Evolutionary conservation across 2,329 filamentous ascomycete species (phyloP).

Genomic region (Venturia pyrina): DNA sequence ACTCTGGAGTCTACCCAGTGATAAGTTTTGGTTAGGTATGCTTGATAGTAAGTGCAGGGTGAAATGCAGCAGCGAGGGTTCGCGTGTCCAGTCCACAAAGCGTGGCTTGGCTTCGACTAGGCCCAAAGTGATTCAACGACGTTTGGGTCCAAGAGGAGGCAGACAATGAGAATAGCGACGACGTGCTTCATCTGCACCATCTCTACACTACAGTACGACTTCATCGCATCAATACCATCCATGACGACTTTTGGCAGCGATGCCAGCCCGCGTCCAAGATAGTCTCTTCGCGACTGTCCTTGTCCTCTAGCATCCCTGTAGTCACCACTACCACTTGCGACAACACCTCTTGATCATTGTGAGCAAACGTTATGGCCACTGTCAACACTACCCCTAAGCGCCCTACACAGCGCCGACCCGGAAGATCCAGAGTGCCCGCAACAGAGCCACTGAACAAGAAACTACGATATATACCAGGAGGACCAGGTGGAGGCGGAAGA

Average conservation of each 20-base stretch:
- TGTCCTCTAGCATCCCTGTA: background rate
- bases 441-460: slow-evolving; percentile 25
- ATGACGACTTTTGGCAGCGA: background rate
- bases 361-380: background rate
- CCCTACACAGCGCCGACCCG: slow-evolving; percentile 7
- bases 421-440: background rate
- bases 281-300: background rate
- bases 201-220: background rate
- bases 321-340: slow-evolving; percentile 2
- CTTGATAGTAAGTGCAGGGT: background rate
- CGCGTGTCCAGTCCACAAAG: background rate
- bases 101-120: background rate
- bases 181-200: background rate
- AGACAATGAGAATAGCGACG: background rate
- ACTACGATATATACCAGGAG: slow-evolving; percentile 68
- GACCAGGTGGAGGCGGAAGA: slow-evolving; percentile 74
- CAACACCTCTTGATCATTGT: background rate
- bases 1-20: background rate
- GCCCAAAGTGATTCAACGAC: background rate
- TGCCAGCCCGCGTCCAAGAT: background rate
- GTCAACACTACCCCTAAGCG: slow-evolving; percentile 9
- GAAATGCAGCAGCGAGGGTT: background rate
- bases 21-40: background rate
- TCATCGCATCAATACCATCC: background rate
- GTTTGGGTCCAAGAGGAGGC: background rate